Conservation (phyloP, 495 filamentous ascomycete genomes). For the Halenospora varia region DNA sequence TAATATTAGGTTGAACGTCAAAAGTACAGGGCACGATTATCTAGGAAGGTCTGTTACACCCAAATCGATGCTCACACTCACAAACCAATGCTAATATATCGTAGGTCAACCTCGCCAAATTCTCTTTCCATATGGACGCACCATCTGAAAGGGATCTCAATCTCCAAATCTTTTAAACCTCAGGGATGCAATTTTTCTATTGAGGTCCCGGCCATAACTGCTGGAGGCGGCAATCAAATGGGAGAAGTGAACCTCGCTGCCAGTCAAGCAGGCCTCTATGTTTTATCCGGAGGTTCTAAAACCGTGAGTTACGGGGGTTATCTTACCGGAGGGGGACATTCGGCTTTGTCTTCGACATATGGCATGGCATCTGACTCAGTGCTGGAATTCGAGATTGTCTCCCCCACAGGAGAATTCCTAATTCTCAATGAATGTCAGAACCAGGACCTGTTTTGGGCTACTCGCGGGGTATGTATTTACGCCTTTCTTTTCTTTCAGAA, state of each 20-base stretch:
- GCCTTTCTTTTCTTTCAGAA: not conserved
- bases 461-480: conserved; percentile 46
- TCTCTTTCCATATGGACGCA: too few species aligned
- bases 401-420: conserved; percentile 48
- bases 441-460: conserved; percentile 63
- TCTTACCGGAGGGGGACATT: conserved; percentile 58
- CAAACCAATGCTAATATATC: too few species aligned
- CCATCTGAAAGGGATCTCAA: too few species aligned
- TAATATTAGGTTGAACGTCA: conserved; percentile 58
- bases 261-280: too few species aligned
- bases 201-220: too few species aligned
- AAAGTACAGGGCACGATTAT: conserved; percentile 60
- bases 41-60: conserved; percentile 55
- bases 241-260: too few species aligned
- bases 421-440: conserved; percentile 52
- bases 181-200: too few species aligned
- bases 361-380: conserved; percentile 62
- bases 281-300: conserved; percentile 18
- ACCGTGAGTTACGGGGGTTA: conserved; percentile 48
- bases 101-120: conserved; percentile 20
- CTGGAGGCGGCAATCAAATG: too few species aligned
- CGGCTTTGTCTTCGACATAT: conserved; percentile 45
- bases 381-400: conserved; percentile 59
- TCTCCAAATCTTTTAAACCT: too few species aligned
- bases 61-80: too few species aligned